Evolutionary conservation across 2,329 filamentous ascomycete species (phyloP).

Genomic region (Ceratocystis harringtonii): DNA sequence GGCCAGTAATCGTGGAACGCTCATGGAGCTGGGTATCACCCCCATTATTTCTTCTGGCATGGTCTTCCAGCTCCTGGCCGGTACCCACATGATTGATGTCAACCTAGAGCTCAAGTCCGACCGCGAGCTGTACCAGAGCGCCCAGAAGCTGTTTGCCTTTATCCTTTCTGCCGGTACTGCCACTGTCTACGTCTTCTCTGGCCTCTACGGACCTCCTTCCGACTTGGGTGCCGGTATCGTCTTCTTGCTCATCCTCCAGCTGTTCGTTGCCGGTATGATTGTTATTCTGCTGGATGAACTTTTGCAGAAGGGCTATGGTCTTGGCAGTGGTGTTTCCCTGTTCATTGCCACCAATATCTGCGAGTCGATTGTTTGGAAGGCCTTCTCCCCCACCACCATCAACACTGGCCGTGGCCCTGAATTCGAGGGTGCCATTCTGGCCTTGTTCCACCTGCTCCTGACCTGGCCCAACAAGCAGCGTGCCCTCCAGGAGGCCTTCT

Average conservation of each 20-base stretch:
- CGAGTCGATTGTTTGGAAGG: slow-evolving; percentile 99
- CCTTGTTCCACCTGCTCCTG: slow-evolving; percentile 91
- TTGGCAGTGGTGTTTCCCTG: slow-evolving; percentile 95
- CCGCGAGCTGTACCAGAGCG: slow-evolving; percentile 98
- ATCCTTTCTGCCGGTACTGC: slow-evolving; percentile 95
- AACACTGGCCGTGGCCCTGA: slow-evolving; percentile 98
- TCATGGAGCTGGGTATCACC: slow-evolving; percentile 94
- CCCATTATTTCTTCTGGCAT: slow-evolving; percentile 99
- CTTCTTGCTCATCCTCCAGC: slow-evolving; percentile 93
- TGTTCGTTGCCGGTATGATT: slow-evolving; percentile 93
- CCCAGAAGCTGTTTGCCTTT: slow-evolving; percentile 96
- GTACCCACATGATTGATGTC: slow-evolving; percentile 98
- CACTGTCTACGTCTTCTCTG: slow-evolving; percentile 95
- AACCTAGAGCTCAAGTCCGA: slow-evolving; percentile 99
- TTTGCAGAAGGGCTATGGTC: slow-evolving; percentile 97
- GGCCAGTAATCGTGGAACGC: slow-evolving; percentile 90
- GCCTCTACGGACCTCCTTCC: slow-evolving; percentile 90
- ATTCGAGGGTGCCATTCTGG: slow-evolving; percentile 96
- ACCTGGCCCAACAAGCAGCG: slow-evolving; percentile 99
- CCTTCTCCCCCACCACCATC: slow-evolving; percentile 96
- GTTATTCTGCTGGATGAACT: slow-evolving; percentile 98
- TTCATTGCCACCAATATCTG: slow-evolving; percentile 99
- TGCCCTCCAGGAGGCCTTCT: slow-evolving; percentile 96
- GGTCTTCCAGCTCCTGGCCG: slow-evolving; percentile 99
- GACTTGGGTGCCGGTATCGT: slow-evolving; percentile 97